Evolutionary conservation across 441 rosid genomes (phyloP).

Genomic region (Adansonia grandidieri): DNA sequence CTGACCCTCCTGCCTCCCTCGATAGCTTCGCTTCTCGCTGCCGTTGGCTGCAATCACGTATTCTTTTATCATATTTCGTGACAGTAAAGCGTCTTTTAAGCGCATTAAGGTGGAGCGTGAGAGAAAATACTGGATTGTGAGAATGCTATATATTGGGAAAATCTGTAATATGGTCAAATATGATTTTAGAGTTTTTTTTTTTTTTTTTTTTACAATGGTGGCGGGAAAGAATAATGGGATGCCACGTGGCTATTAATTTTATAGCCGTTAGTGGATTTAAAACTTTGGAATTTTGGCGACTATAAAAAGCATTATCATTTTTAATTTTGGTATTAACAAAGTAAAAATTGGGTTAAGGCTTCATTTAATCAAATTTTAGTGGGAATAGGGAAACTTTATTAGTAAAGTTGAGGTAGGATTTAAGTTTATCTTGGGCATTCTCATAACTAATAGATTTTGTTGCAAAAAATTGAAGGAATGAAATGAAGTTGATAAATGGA

Average conservation of each 20-base stretch:
- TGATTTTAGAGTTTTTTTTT: background rate
- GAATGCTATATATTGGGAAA: background rate
- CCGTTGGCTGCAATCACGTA: background rate
- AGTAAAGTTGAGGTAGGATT: too few relatives aligned
- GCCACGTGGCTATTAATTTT: constrained; percentile 19
- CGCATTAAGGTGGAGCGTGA: background rate
- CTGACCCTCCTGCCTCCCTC: too few relatives aligned
- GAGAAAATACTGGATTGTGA: background rate
- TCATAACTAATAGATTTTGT: background rate
- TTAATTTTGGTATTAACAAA: background rate
- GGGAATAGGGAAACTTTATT: too few relatives aligned
- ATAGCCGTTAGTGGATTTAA: constrained; percentile 27
- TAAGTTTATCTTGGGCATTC: too few relatives aligned
- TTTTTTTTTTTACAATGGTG: background rate
- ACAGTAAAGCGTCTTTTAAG: background rate
- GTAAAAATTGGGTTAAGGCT: background rate
- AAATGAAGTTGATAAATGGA: background rate
- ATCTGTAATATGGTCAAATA: background rate
- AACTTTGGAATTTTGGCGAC: background rate
- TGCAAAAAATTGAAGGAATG: background rate
- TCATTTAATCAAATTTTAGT: background rate
- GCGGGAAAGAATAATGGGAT: constrained; percentile 26
- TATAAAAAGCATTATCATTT: background rate
- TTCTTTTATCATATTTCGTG: background rate
- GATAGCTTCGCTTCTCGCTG: too few relatives aligned